These are phyloP conservation scores for Ceratobasidium sp. DNA, from an alignment of 1,284 basidiomycete species.

Conservation along the genomic window DNA sequence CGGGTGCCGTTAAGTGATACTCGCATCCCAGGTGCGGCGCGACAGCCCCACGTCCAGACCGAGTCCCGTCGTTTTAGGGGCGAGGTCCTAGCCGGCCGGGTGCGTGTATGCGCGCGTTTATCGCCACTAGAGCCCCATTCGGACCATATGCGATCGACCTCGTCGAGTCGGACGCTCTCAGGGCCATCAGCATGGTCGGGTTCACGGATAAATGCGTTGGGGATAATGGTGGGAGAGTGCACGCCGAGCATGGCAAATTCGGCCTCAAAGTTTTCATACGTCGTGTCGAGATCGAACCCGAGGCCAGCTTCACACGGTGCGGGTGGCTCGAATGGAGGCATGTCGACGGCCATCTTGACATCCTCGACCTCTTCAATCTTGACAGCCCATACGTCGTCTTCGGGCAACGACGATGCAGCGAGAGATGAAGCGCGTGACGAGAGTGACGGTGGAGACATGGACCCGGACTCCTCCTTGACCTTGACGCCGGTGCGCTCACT, in stretches of 20 bases:
- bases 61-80: conserved; percentile 18
- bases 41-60: conserved; percentile 19
- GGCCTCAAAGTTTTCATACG: conserved; percentile 9
- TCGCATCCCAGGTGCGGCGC: conserved; percentile 24
- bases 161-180: conserved; percentile 23
- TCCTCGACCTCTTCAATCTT: conserved; percentile 32
- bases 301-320: conserved; percentile 18
- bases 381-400: conserved; percentile 34
- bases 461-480: conserved; percentile 20
- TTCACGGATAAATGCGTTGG: neutral
- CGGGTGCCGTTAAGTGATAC: conserved; percentile 12
- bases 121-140: conserved; percentile 13
- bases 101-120: conserved; percentile 35
- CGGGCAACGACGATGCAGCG: conserved; percentile 26
- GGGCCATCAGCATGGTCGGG: conserved; percentile 14
- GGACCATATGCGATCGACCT: conserved; percentile 26
- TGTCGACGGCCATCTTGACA: conserved; percentile 17
- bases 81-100: neutral
- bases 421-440: conserved; percentile 30
- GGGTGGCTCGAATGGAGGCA: neutral
- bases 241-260: conserved; percentile 28
- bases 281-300: conserved; percentile 10
- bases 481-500: conserved; percentile 2
- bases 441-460: conserved; percentile 28
- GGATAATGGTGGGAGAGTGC: conserved; percentile 21